phyloP scores from a whole-genome alignment of 345 rosid genomes.

The Linum trigynum region DNA sequence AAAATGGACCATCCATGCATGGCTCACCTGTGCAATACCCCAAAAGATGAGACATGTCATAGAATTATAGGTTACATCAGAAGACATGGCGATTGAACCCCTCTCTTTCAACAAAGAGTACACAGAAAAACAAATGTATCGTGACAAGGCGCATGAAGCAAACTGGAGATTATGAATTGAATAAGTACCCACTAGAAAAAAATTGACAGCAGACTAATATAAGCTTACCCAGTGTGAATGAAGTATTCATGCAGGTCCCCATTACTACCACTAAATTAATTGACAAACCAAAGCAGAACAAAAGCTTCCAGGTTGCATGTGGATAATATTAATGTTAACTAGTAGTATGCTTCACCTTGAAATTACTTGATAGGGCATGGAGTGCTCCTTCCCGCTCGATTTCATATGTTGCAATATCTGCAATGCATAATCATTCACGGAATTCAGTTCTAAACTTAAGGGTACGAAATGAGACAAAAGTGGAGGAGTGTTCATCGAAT shows the following conservation, averaged over 20 bases:
- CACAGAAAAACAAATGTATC: no score
- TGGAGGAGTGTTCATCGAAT: neutral
- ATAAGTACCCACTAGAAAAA: no score
- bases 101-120: no score
- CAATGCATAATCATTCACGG: slow-evolving; percentile 1
- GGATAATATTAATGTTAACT: neutral
- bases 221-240: no score
- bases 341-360: slow-evolving; percentile 49
- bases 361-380: slow-evolving; percentile 99
- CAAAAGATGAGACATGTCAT: no score
- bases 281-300: neutral
- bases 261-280: neutral
- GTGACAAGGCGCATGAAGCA: no score
- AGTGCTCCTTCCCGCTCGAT: slow-evolving; percentile 92
- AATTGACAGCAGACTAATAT: no score
- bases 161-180: no score
- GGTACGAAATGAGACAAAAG: neutral
- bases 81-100: no score
- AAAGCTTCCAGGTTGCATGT: neutral
- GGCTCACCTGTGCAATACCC: no score
- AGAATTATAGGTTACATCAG: no score
- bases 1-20: no score
- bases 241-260: neutral
- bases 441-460: neutral
- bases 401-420: slow-evolving; percentile 98